Conservation (phyloP, 495 filamentous ascomycete genomes). For the Penicillium waksmanii region DNA sequence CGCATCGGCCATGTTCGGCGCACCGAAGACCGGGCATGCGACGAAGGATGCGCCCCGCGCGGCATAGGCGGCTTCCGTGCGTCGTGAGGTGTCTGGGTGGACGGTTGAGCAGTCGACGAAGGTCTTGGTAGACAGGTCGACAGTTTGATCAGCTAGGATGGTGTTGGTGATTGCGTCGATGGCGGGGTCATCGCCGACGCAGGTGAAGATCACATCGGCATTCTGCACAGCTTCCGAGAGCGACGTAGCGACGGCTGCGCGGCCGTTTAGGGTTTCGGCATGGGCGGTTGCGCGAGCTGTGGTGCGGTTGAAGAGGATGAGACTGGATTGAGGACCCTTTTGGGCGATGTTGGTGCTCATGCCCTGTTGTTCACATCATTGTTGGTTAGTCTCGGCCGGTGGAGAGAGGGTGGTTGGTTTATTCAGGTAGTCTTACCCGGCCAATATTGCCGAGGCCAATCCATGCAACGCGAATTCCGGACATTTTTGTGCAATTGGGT, state of each 20-base stretch:
- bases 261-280: conserved; percentile 55
- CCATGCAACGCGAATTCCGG: conserved; percentile 57
- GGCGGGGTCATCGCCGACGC: conserved; percentile 78
- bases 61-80: conserved; percentile 56
- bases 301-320: conserved; percentile 83
- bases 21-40: conserved; percentile 81
- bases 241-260: conserved; percentile 61
- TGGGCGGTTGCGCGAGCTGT: conserved; percentile 59
- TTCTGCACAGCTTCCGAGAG: conserved; percentile 66
- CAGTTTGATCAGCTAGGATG: conserved; percentile 45
- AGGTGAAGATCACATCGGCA: conserved; percentile 82
- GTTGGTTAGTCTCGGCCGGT: conserved; percentile 15
- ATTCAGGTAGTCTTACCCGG: conserved; percentile 55
- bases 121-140: conserved; percentile 44
- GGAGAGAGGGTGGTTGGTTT: conserved; percentile 14
- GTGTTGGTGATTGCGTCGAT: conserved; percentile 59
- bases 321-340: conserved; percentile 69
- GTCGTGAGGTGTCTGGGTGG: conserved; percentile 78
- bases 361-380: conserved; percentile 53
- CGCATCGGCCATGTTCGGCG: conserved; percentile 75
- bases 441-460: conserved; percentile 94
- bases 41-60: conserved; percentile 71
- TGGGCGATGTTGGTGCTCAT: conserved; percentile 83
- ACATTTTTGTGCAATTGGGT: conserved; percentile 18
- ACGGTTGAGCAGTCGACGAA: conserved; percentile 88